phyloP scores from a whole-genome alignment of 768 basidiomycete genomes.

The Calocera viscosa region DNA sequence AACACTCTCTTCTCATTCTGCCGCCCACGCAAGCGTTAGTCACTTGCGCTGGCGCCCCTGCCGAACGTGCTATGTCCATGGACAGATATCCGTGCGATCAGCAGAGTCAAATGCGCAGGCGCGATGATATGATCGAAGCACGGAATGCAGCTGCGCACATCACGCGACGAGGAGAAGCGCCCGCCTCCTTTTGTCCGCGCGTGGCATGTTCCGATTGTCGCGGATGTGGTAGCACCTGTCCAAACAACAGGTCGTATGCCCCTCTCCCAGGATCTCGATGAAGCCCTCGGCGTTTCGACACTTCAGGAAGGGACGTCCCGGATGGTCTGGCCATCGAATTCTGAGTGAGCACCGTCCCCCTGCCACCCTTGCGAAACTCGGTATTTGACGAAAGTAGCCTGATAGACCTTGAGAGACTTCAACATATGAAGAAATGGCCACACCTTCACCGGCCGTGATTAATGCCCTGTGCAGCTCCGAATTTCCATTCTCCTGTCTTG shows the following conservation, averaged over 20 bases:
- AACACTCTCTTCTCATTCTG: neutral
- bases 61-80: neutral
- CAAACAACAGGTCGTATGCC: neutral
- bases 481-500: too few species aligned
- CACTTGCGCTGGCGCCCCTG: neutral
- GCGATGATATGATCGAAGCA: neutral
- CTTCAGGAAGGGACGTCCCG: neutral
- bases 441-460: neutral
- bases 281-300: neutral
- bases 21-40: neutral
- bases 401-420: neutral
- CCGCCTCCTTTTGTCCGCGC: slow-evolving; percentile 4
- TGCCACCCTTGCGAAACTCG: neutral
- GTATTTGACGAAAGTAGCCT: neutral
- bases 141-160: neutral
- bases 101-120: neutral
- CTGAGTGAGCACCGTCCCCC: neutral
- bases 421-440: neutral
- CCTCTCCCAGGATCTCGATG: neutral
- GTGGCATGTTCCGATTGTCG: slow-evolving; percentile 5
- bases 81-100: neutral
- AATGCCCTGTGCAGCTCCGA: too few species aligned
- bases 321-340: neutral
- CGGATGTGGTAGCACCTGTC: neutral
- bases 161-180: neutral